Evolutionary conservation across 768 basidiomycete genomes (phyloP), one percentile per base, ranked within the genome.

Genomic region (Amanita inopinata): DNA sequence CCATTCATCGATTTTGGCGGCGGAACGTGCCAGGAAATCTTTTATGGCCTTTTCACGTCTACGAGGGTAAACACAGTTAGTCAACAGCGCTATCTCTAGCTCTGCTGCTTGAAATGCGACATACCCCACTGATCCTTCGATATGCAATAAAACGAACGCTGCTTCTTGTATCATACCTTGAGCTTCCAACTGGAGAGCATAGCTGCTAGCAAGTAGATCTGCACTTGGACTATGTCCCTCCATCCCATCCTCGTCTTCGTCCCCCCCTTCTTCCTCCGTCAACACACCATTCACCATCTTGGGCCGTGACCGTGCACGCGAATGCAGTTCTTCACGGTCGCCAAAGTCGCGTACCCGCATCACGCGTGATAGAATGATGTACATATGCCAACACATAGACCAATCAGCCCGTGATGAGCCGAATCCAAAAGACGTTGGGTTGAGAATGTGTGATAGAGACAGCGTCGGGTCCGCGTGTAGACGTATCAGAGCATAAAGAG

Each of bases 311-410:
- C 46, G 49, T 25, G 47, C 49, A 38, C 38, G 42, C 8, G 45
- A 40, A 49, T 65, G 65, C 2, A 68, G 60, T 14, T 74, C 70
- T 25, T 69, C 72, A 7, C 92, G 75, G 57, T 97, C 94, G n/a
- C 78, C 76, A 51, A 94, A 85, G 57, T 97, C 93, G 15, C 92
- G 76, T 27, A 84, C 63, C 19, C 82, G 71, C 64, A 96, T 78
- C 46, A 83, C 85, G 18, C 83, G 74, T 11, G 91, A 84, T 35
- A 98, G 65, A 24, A 98, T 66, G 42, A 91, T 75, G 58, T 94
- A 97, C 24, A 97, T 55, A 61, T 97, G 91, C 94, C 94, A 99
- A 5, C 86, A 72, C 43, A 96, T 64, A 15, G 89, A 77, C 56
- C 78, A 81, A 57, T 93, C 91, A n/a, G 78, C 60, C 0, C 83